Evolutionary conservation across 1,284 basidiomycete species (phyloP).

Genomic region (Mycena sp.): DNA sequence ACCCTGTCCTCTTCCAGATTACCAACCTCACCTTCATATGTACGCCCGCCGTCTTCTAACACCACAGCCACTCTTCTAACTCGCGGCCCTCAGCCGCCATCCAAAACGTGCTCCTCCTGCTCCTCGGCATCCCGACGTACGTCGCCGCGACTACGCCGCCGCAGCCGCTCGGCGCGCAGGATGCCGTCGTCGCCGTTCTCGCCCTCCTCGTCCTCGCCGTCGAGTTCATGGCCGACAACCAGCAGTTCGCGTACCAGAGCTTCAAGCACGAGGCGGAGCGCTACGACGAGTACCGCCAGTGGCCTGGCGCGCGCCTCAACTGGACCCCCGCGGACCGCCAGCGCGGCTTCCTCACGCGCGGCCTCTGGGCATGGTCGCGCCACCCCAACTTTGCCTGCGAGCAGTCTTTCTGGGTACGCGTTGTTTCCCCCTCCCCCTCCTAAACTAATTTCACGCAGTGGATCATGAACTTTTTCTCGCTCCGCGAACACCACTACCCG

Average conservation of each 20-base stretch:
- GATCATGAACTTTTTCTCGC: constrained; percentile 73
- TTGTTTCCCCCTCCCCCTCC: no score
- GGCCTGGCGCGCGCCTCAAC: constrained; percentile 69
- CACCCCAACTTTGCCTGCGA: constrained; percentile 95
- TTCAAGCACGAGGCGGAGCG: constrained; percentile 67
- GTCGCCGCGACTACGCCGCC: constrained; percentile 68
- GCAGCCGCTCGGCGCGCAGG: constrained; percentile 63
- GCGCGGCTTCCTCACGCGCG: constrained; percentile 87
- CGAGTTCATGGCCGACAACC: constrained; percentile 90
- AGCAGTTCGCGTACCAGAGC: constrained; percentile 87
- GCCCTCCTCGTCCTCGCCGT: constrained; percentile 68
- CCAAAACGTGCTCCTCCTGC: constrained; percentile 85
- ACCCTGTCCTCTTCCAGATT: constrained; percentile 78
- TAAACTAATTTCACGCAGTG: constrained; percentile 60
- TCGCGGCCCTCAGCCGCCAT: constrained; percentile 57
- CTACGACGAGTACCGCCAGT: constrained; percentile 60
- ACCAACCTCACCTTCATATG: constrained; percentile 86
- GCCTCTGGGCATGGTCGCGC: constrained; percentile 86
- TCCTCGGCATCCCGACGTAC: constrained; percentile 72
- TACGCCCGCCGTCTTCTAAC: constrained; percentile 35
- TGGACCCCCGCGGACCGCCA: constrained; percentile 76
- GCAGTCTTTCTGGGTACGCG: constrained; percentile 90
- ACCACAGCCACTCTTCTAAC: neutral
- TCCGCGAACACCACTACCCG: constrained; percentile 54
- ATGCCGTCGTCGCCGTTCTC: constrained; percentile 70